Evolutionary conservation across 306 rosid species (phyloP).

Genomic region (Cucurbita argyrosperma): DNA sequence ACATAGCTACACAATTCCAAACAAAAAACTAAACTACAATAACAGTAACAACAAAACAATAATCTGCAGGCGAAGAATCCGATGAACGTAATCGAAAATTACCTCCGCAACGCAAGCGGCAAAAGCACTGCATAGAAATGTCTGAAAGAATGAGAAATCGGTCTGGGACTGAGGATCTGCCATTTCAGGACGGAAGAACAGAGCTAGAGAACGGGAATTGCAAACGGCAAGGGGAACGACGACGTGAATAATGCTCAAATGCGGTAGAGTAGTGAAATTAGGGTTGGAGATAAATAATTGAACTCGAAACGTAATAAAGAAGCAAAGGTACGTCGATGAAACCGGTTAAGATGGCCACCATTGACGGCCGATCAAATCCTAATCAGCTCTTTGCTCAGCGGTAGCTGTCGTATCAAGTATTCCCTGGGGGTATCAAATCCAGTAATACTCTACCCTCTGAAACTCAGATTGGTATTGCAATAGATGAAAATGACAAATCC

Average conservation of each 20-base stretch:
- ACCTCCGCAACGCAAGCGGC: constrained; percentile 98
- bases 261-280: background rate
- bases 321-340: constrained; percentile 11
- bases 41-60: background rate
- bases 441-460: background rate
- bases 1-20: constrained; percentile 42
- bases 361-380: constrained; percentile 6
- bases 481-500: background rate
- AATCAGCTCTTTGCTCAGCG: background rate
- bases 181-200: constrained; percentile 19
- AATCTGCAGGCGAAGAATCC: background rate
- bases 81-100: background rate
- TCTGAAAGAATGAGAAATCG: constrained; percentile 54
- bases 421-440: background rate
- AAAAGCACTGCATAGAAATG: constrained; percentile 77
- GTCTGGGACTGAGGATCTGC: constrained; percentile 58
- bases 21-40: background rate
- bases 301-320: constrained; percentile 7
- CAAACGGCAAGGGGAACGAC: background rate
- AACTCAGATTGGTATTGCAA: background rate
- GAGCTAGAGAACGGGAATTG: background rate
- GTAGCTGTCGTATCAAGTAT: background rate
- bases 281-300: background rate
- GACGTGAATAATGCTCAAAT: background rate
- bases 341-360: constrained; percentile 13